Evolutionary conservation across 1,284 basidiomycete genomes (phyloP).

Genomic region (Cronartium quercuum): DNA sequence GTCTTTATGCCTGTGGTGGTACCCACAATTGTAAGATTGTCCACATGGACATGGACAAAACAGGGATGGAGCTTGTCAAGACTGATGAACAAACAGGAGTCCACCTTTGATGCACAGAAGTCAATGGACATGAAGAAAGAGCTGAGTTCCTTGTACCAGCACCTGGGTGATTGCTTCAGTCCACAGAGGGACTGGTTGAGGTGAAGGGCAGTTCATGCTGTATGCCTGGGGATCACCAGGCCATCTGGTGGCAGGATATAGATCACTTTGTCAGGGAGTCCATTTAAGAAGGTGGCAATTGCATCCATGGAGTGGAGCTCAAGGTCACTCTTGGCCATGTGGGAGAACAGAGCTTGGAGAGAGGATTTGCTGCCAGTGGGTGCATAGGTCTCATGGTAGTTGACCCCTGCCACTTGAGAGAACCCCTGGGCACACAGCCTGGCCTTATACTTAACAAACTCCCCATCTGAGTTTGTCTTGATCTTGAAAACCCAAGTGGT

Average conservation of each 20-base stretch:
- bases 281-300: background rate
- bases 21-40: background rate
- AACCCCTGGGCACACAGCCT: background rate
- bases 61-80: background rate
- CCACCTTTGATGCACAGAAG: background rate
- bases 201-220: background rate
- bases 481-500: constrained; percentile 2
- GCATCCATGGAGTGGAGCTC: background rate
- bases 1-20: background rate
- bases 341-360: background rate
- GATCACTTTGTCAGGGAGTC: background rate
- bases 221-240: background rate
- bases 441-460: constrained; percentile 1
- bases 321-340: background rate
- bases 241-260: background rate
- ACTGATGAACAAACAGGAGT: background rate
- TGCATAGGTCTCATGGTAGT: constrained; percentile 8
- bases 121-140: background rate
- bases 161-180: background rate
- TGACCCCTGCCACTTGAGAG: background rate
- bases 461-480: background rate
- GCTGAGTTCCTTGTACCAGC: background rate
- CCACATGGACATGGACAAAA: background rate
- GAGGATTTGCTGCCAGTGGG: constrained; percentile 1
- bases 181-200: background rate